Evolutionary conservation across 2,329 filamentous ascomycete species (phyloP), one percentile per base, ranked within the genome.

Genomic region (Claviceps sp.): DNA sequence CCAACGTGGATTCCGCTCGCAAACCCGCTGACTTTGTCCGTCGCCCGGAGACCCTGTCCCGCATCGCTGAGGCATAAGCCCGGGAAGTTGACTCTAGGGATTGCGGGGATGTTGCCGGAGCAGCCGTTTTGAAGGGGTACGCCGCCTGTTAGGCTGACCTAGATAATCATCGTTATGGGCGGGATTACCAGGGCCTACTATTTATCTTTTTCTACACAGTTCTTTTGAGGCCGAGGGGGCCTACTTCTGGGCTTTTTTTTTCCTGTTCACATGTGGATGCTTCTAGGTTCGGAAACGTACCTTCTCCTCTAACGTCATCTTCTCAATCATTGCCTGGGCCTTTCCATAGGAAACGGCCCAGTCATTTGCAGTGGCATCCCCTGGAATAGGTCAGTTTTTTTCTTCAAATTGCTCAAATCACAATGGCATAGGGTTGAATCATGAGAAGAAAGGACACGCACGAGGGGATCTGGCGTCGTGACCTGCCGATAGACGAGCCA

Each of bases 251-350:
- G 8, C 2, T 10, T 10, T 34, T 7, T 46, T 46, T 11, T 24
- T 24, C 16, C 6, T 7, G 2, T 43, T 43, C 41, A 22, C 14
- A 6, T 8, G 26, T 4, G 26, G 8, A 30, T 30, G 8, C 17
- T n/a, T 41, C 5, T 19, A 34, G n/a, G 26, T 13, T 17, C 10
- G 3, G 34, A 1, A 19, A 46, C 16, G 13, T 14, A 46, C 44
- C 71, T 91, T 93, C 66, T 94, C 87, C 17, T 81, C 73, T 47
- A 90, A 68, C 1, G 86, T 90, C 70, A 93, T 75, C 60, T 84
- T 75, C 13, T 73, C 75, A 14, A 94, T 86, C 58, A 93, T 80
- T 1, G 73, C 73, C 52, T 74, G 73, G 0, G 88, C 87, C 61
- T 83, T 86, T 19, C 70, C 65, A 59, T 85, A 84, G 4, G 87